These are phyloP conservation scores for Salix dunnii DNA, from an alignment of 345 rosid genomes.

Conservation along the genomic window DNA sequence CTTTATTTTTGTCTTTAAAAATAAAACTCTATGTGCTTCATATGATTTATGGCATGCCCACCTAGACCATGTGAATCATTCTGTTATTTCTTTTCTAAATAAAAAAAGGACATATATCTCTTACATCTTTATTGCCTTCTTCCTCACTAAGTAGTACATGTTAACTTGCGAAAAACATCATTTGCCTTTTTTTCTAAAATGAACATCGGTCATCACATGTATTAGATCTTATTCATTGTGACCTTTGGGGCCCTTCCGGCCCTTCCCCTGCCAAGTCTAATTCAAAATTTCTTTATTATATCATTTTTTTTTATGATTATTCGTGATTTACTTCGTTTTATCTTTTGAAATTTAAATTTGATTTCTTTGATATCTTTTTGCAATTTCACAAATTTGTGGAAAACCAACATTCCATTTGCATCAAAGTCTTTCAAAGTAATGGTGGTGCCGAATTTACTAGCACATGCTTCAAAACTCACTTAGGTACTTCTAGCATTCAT, in stretches of 20 bases:
- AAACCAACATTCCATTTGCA: not conserved
- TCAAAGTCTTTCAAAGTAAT: constrained; percentile 8
- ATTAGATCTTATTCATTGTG: constrained; percentile 1
- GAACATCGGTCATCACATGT: not conserved
- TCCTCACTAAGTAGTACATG: constrained; percentile 2
- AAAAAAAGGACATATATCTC: not conserved
- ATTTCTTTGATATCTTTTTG: not conserved
- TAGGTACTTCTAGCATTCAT: not conserved
- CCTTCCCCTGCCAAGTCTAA: not conserved
- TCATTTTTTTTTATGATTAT: not conserved
- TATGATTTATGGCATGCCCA: constrained; percentile 14
- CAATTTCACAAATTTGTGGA: not conserved
- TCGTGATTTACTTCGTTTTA: not conserved
- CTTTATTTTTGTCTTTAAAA: not conserved
- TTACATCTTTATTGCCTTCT: constrained; percentile 7
- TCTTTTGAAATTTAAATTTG: not conserved
- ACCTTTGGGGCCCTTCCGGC: not conserved
- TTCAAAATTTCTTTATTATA: not conserved
- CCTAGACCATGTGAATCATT: constrained; percentile 7
- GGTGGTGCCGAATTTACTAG: not conserved
- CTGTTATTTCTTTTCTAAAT: not conserved
- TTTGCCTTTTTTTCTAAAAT: not conserved
- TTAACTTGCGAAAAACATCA: constrained; percentile 4
- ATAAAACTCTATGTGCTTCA: constrained; percentile 4
- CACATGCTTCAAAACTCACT: not conserved